Evolutionary conservation across 768 basidiomycete genomes (phyloP), one percentile per base, ranked within the genome.

Genomic region (Lanmaoa pseudosensibilis): DNA sequence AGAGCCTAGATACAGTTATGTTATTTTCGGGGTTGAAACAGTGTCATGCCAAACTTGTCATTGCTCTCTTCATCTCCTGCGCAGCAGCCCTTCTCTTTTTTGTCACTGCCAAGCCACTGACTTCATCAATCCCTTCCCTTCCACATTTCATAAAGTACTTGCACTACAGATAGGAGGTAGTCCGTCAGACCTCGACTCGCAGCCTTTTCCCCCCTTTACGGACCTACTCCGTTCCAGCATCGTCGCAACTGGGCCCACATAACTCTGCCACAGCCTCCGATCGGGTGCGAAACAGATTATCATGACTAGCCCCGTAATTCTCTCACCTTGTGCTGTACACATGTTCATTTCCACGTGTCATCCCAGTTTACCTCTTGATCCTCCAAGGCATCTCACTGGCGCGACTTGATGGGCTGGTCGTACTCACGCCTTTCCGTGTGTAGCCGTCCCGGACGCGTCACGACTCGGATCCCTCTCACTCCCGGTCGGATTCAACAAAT

Each of bases 11-110:
- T 27, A 6, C 27, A 27, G 4, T 27, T 39, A 12, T 45, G 27
- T 45, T 45, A 44, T 16, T 34, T 47, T 47, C 21, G 33, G 36
- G 21, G 33, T 10, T 48, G 47, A 48, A 36, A 48, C 34, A 1
- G 54, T 18, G 52, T n/a, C 40, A 8, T 55, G n/a, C 39, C 54
- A 55, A 55, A 55, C n/a, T 21, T 25, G 39, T 55, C 51, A 25
- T 49, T 44, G 47, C 46, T 47, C 46, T 47, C 46, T 16, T 13
- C 23, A 37, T 38, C 33, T 33, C 25, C 18, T 54, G 48, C 53
- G 54, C 55, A 56, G 43, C 53, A 25, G 37, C 21, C 25, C 33
- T 21, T 27, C 39, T 7, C 50, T 21, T 41, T 51, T 54, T 52
- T 55, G 39, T 51, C 19, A 13, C 40, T 32, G 27, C 27, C 27